Conservation (phyloP, 306 rosid species). For the Inga oerstediana region DNA sequence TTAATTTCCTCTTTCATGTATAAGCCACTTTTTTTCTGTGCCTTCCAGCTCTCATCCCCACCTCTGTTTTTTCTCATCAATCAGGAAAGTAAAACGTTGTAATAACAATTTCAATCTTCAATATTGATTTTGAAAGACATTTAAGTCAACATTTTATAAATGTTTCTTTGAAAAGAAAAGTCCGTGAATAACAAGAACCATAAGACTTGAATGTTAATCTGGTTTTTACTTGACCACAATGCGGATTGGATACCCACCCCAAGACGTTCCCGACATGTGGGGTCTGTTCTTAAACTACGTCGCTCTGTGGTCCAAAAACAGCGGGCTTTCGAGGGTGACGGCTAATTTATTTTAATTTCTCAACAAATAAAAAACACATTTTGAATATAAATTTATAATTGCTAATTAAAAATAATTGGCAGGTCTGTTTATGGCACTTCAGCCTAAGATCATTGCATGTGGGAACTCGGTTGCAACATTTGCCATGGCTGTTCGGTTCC, state of each 20-base stretch:
- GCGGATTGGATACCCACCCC: slow-evolving; percentile 47
- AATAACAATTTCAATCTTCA: background rate
- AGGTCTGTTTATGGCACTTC: slow-evolving; percentile 99
- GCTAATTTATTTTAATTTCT: background rate
- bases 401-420: background rate
- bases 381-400: background rate
- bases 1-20: slow-evolving; percentile 25
- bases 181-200: background rate
- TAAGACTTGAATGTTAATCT: background rate
- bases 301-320: slow-evolving; percentile 58
- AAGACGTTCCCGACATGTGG: slow-evolving; percentile 77
- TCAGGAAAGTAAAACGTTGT: slow-evolving; percentile 2
- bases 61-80: slow-evolving; percentile 1
- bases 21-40: background rate
- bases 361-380: background rate
- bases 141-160: background rate
- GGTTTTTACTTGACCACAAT: slow-evolving; percentile 32
- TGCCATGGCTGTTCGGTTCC: slow-evolving; percentile 95
- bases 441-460: slow-evolving; percentile 96
- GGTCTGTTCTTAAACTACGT: slow-evolving; percentile 42
- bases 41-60: slow-evolving; percentile 10
- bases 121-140: background rate
- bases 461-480: slow-evolving; percentile 91
- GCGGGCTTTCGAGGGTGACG: slow-evolving; percentile 27
- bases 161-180: background rate